These are phyloP conservation scores for Alternaria solani DNA, from an alignment of 2,329 filamentous ascomycete genomes.

Conservation along the genomic window DNA sequence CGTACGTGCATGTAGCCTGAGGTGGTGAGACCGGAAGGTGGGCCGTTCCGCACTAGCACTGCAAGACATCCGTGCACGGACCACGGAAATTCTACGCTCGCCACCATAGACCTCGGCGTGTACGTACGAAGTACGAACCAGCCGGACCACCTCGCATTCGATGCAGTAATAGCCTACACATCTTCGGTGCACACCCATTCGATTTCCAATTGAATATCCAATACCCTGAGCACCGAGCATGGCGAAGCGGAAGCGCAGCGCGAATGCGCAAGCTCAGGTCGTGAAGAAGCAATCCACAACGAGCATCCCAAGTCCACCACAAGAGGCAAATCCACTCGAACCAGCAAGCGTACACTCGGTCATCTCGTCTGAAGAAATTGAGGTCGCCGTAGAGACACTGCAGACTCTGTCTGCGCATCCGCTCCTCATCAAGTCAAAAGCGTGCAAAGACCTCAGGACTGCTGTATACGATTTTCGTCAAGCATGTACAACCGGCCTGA, in stretches of 20 bases:
- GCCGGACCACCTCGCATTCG: background rate
- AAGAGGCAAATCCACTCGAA: slow-evolving; percentile 43
- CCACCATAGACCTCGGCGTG: slow-evolving; percentile 5
- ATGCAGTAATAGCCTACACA: background rate
- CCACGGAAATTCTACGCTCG: slow-evolving; percentile 13
- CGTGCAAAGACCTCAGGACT: slow-evolving; percentile 70
- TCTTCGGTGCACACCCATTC: background rate
- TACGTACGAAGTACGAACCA: background rate
- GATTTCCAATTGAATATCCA: background rate
- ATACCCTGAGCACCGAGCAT: slow-evolving; percentile 16
- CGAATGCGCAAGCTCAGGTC: slow-evolving; percentile 26
- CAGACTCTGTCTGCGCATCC: slow-evolving; percentile 66
- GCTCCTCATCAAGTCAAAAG: slow-evolving; percentile 71
- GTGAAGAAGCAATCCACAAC: slow-evolving; percentile 34
- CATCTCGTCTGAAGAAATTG: slow-evolving; percentile 71
- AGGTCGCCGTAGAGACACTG: slow-evolving; percentile 72
- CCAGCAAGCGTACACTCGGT: slow-evolving; percentile 63
- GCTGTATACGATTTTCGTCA: slow-evolving; percentile 75
- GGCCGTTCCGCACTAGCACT: slow-evolving; percentile 1
- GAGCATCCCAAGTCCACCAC: slow-evolving; percentile 38
- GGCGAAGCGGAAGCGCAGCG: slow-evolving; percentile 44
- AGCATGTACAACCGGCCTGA: slow-evolving; percentile 72
- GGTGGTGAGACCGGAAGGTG: background rate
- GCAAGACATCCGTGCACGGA: slow-evolving; percentile 10
- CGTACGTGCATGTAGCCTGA: background rate